Conservation (phyloP, 2,329 filamentous ascomycete species). For the Arthroderma sp. region DNA sequence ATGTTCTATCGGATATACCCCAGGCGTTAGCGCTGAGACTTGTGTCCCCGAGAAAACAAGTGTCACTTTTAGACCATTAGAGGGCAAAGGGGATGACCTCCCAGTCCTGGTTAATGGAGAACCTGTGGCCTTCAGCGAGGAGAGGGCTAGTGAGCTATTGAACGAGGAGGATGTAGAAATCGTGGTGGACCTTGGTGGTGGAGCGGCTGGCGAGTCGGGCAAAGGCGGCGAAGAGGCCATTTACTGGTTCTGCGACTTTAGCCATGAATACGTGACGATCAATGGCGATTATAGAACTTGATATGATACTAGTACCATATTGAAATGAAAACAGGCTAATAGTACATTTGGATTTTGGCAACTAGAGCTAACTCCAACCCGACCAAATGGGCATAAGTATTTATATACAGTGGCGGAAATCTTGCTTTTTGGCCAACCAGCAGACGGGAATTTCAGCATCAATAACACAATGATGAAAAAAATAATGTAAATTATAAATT, state of each 20-base stretch:
- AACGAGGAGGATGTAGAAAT: conserved; percentile 52
- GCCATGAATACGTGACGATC: conserved; percentile 57
- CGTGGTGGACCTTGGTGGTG: conserved; percentile 44
- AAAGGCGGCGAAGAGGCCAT: conserved; percentile 40
- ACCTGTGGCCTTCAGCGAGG: conserved; percentile 49
- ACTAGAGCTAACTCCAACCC: no score
- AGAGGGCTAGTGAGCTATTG: conserved; percentile 44
- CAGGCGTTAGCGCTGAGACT: conserved; percentile 31
- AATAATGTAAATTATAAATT: no score
- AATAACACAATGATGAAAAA: no score
- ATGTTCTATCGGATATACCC: conserved; percentile 77
- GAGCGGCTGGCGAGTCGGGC: conserved; percentile 26
- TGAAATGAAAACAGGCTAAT: no score
- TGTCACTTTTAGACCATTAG: conserved; percentile 48
- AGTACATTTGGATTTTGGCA: no score
- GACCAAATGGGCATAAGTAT: no score
- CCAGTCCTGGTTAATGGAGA: conserved; percentile 48
- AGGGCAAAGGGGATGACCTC: conserved; percentile 40
- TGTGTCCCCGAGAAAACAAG: conserved; percentile 44
- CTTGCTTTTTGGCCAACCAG: no score
- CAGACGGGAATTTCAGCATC: no score
- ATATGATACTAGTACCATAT: background rate
- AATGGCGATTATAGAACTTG: conserved; percentile 55
- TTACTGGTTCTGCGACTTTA: conserved; percentile 56
- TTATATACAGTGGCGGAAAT: no score